A percentile compares a stretch with the other conserved stretches of the same genome.
Conservation (phyloP, 2,329 filamentous ascomycete species). For the Diaporthe eres region DNA sequence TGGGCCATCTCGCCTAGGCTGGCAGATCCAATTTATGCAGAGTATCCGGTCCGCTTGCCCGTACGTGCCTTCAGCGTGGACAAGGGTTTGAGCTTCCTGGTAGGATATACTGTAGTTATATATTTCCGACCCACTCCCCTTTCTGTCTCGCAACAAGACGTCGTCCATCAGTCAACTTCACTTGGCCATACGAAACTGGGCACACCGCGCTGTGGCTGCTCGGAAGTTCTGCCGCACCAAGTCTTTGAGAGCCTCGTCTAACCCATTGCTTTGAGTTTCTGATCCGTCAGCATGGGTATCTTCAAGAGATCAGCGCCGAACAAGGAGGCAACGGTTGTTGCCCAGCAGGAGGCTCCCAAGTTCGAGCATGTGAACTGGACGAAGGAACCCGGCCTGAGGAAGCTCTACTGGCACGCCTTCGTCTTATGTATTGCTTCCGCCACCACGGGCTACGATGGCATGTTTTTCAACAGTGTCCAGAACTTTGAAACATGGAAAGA, state of each 20-base stretch:
- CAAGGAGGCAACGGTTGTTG: slow-evolving; percentile 46
- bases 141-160: background rate
- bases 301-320: slow-evolving; percentile 47
- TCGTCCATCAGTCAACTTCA: slow-evolving; percentile 6
- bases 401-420: slow-evolving; percentile 67
- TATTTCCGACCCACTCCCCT: slow-evolving; percentile 20
- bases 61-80: background rate
- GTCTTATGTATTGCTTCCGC: slow-evolving; percentile 68
- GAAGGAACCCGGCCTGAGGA: slow-evolving; percentile 68
- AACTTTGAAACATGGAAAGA: slow-evolving; percentile 60
- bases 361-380: slow-evolving; percentile 67
- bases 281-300: slow-evolving; percentile 46
- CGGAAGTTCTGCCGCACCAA: background rate
- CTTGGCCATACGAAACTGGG: slow-evolving; percentile 20
- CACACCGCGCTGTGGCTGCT: slow-evolving; percentile 23
- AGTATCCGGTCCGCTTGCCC: slow-evolving; percentile 36
- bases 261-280: background rate
- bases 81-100: slow-evolving; percentile 3
- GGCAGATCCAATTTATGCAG: slow-evolving; percentile 37
- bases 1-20: slow-evolving; percentile 18
- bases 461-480: slow-evolving; percentile 61
- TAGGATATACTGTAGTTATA: slow-evolving; percentile 31
- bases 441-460: slow-evolving; percentile 69
- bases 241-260: slow-evolving; percentile 11
- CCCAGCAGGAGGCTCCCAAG: slow-evolving; percentile 63